Conservation (phyloP, 768 basidiomycete genomes). For the Pholiota molesta region DNA sequence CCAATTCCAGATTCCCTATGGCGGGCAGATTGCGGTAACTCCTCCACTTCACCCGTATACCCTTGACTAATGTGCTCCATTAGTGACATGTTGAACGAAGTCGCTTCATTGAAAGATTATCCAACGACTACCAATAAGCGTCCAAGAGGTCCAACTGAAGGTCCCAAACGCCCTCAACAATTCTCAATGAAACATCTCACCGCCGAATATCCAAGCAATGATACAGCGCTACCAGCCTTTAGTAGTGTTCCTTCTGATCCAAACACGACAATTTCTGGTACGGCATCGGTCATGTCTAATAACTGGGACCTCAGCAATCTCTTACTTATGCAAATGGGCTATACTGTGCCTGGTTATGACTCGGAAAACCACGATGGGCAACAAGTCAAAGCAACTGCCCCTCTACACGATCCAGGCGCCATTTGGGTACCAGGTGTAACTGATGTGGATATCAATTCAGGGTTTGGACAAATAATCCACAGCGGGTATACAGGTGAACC, state of each 20-base stretch:
- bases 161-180: neutral
- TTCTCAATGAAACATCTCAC: neutral
- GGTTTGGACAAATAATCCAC: neutral
- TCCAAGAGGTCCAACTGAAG: slow-evolving; percentile 38
- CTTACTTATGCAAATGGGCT: slow-evolving; percentile 28
- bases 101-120: slow-evolving; percentile 57
- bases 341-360: slow-evolving; percentile 11
- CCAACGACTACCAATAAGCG: slow-evolving; percentile 49
- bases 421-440: neutral
- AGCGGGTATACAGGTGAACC: neutral
- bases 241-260: neutral
- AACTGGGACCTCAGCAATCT: slow-evolving; percentile 30
- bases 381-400: neutral
- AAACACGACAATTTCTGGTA: neutral
- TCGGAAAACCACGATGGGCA: neutral
- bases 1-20: slow-evolving; percentile 34
- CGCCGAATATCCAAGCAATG: neutral
- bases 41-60: slow-evolving; percentile 15
- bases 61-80: slow-evolving; percentile 11
- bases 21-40: slow-evolving; percentile 42
- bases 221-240: neutral
- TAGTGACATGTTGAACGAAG: slow-evolving; percentile 64
- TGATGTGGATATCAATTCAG: neutral
- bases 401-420: neutral
- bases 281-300: neutral